Conservation (phyloP, 2,329 filamentous ascomycete genomes). For the Sporothrix inflata region DNA sequence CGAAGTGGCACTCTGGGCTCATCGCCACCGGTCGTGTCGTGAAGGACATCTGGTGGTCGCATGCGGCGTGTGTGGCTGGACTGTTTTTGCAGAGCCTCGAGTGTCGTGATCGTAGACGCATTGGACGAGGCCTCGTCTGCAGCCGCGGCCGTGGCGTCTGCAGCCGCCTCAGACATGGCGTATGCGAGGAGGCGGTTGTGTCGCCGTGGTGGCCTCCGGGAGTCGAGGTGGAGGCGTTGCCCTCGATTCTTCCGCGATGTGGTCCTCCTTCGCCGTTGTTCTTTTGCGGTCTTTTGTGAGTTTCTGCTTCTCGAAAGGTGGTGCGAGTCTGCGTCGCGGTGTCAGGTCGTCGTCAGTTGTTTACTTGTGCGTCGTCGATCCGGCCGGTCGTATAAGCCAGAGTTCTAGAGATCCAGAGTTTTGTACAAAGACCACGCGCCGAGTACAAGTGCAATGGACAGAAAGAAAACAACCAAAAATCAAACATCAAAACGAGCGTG, state of each 20-base stretch:
- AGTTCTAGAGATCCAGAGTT: neutral
- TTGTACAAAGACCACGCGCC: constrained; percentile 8
- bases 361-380: constrained; percentile 13
- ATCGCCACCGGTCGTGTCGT: constrained; percentile 37
- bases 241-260: neutral
- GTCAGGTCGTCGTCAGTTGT: neutral
- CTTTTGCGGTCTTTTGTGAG: neutral
- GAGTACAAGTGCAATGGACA: constrained; percentile 5
- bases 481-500: neutral
- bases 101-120: neutral
- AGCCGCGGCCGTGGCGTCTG: neutral
- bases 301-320: neutral
- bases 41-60: constrained; percentile 45
- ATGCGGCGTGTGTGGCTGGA: constrained; percentile 42
- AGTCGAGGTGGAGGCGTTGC: neutral
- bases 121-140: neutral
- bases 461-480: neutral
- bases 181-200: neutral
- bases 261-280: neutral
- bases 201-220: constrained; percentile 6
- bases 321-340: neutral
- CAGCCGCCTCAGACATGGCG: constrained; percentile 24
- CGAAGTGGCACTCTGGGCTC: constrained; percentile 50
- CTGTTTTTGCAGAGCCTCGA: constrained; percentile 36
- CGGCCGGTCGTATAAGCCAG: constrained; percentile 11